phyloP scores from a whole-genome alignment of 495 filamentous ascomycete species.

The Stereocaulon alpinum region DNA sequence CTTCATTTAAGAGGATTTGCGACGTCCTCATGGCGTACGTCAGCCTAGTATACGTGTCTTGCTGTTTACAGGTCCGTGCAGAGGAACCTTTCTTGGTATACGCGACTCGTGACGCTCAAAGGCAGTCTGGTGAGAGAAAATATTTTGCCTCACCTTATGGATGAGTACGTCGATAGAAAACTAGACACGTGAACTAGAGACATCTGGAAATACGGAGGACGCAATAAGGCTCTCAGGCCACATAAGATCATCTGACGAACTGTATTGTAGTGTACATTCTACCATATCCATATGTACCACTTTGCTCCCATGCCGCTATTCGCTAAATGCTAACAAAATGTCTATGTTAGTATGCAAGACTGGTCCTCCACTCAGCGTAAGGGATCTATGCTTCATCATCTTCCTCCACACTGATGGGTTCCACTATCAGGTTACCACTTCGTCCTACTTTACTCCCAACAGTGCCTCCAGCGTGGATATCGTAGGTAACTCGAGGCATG shows the following conservation, averaged over 20 bases:
- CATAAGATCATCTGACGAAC: neutral
- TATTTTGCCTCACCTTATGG: too few relatives aligned
- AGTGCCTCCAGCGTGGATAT: slow-evolving; percentile 50
- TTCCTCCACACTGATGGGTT: slow-evolving; percentile 50
- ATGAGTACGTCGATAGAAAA: too few relatives aligned
- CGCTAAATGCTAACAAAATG: slow-evolving; percentile 7
- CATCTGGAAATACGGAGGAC: too few relatives aligned
- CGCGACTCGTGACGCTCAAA: too few relatives aligned
- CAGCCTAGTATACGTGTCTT: slow-evolving; percentile 5
- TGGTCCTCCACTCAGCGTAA: neutral
- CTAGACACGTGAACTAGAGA: too few relatives aligned
- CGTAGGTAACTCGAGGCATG: slow-evolving; percentile 70
- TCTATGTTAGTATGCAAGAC: neutral
- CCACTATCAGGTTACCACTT: slow-evolving; percentile 83
- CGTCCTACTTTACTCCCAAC: slow-evolving; percentile 65
- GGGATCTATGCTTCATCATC: slow-evolving; percentile 32
- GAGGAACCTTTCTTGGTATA: too few relatives aligned
- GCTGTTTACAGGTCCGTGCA: neutral
- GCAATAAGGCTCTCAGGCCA: neutral
- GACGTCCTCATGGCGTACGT: slow-evolving; percentile 4
- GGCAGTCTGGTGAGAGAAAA: too few relatives aligned
- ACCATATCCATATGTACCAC: neutral
- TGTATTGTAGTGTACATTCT: neutral
- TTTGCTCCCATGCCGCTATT: neutral
- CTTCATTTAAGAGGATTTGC: neutral